Conservation (phyloP, 2,329 filamentous ascomycete species). For the Penicillium olsonii region DNA sequence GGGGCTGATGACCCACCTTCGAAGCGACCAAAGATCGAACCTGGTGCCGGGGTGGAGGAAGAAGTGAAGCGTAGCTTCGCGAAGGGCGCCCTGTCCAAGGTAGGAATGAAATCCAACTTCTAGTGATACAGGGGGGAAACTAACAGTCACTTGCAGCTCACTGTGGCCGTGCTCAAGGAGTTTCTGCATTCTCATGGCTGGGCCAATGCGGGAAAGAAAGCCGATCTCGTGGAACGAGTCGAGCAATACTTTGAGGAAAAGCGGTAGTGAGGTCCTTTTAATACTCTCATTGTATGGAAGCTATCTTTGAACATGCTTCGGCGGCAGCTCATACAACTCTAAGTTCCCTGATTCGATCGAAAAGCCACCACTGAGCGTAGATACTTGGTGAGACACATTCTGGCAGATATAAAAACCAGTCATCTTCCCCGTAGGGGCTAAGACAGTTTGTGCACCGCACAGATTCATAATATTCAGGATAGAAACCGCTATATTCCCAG, state of each 20-base stretch:
- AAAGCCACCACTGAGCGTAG: slow-evolving; percentile 10
- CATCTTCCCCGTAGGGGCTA: slow-evolving; percentile 1
- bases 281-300: not conserved
- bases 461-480: slow-evolving; percentile 24
- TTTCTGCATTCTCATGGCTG: slow-evolving; percentile 49
- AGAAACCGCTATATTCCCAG: too few species aligned
- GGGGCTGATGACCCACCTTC: slow-evolving; percentile 31
- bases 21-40: slow-evolving; percentile 51
- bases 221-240: slow-evolving; percentile 52
- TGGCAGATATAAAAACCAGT: slow-evolving; percentile 8
- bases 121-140: not conserved
- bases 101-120: slow-evolving; percentile 15
- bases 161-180: slow-evolving; percentile 48
- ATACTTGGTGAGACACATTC: slow-evolving; percentile 5
- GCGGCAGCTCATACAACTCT: not conserved
- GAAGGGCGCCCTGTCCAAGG: slow-evolving; percentile 47
- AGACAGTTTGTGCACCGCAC: slow-evolving; percentile 7
- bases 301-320: too few species aligned
- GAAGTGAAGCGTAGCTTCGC: slow-evolving; percentile 45
- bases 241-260: slow-evolving; percentile 52
- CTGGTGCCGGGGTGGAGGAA: slow-evolving; percentile 30
- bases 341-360: slow-evolving; percentile 6
- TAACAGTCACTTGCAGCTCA: slow-evolving; percentile 38
- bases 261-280: slow-evolving; percentile 15
- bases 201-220: slow-evolving; percentile 49